Percentiles rank a stretch among this genome's conserved stretches.
These are phyloP conservation scores for Hibiscus trionum DNA, from an alignment of 345 rosid species.

Conservation along the genomic window DNA sequence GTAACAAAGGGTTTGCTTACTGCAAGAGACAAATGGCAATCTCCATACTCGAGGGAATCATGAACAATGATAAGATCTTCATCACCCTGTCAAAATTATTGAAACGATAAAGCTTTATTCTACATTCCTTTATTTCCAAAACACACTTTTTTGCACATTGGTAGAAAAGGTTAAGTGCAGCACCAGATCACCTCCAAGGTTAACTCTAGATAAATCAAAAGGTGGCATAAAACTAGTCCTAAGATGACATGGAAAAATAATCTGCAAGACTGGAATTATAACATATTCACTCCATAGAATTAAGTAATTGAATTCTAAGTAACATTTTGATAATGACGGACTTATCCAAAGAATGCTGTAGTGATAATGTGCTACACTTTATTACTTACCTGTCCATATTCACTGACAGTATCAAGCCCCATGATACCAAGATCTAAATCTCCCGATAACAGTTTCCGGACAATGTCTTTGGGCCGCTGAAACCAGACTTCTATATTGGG, in stretches of 20 bases:
- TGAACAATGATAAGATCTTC: slow-evolving; percentile 87
- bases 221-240: neutral
- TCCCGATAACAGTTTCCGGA: slow-evolving; percentile 73
- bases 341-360: neutral
- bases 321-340: neutral
- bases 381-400: slow-evolving; percentile 62
- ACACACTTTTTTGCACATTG: neutral
- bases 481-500: slow-evolving; percentile 87
- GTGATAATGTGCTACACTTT: neutral
- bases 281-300: neutral
- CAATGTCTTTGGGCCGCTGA: slow-evolving; percentile 95
- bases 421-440: slow-evolving; percentile 94
- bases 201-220: neutral
- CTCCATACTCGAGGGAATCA: slow-evolving; percentile 87
- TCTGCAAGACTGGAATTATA: neutral
- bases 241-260: slow-evolving; percentile 1
- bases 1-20: slow-evolving; percentile 35
- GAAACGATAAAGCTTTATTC: slow-evolving; percentile 11
- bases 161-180: neutral
- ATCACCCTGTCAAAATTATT: slow-evolving; percentile 45
- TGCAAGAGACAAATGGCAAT: slow-evolving; percentile 80
- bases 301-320: neutral
- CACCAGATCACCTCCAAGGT: neutral
- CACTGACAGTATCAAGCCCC: slow-evolving; percentile 78
- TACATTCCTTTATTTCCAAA: neutral